Evolutionary conservation across 345 rosid species (phyloP), one percentile per base, ranked within the genome.

Genomic region (Eucalyptus sp.): DNA sequence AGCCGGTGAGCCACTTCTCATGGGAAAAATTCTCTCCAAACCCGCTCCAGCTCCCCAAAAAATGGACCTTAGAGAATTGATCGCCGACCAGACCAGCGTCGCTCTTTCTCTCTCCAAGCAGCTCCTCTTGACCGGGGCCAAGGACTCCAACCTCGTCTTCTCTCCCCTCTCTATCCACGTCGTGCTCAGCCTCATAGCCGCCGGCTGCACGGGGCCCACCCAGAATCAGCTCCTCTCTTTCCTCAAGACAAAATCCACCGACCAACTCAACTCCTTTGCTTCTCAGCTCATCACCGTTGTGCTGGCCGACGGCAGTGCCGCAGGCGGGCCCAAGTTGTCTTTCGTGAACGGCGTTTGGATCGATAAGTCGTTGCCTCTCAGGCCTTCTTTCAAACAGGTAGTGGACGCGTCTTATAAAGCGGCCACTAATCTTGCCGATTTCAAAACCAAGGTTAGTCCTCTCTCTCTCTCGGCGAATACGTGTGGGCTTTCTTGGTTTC

Each of bases 111-210:
- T 97, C 52, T 85, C 95, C 16, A 94, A 92, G 91, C 92, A 92
- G 62, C 88, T 96, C 3, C 90, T 95, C 89, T 83, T 91, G 83
- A 90, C 91, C 66, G 91, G 91, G 87, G 95, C 97, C 86, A 91
- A 93, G 62, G 89, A 24, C 90, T 90, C 94, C 76, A 95, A 97
- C 94, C 90, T 93, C 17, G 95, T 96, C 87, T 95, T 94, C 95
- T 96, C 98, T 50, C 98, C 99, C 43, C 94, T 94, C 31, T 97
- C 99, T 68, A 92, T 96, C 91, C 94, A 95, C 89, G 95, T 95
- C 49, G 89, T 95, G 33, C 95, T 97, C 60, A 91, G 98, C 92
- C 84, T 97, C 58, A 93, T 96, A 90, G 94, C 96, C 79, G 91
- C 96, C 84, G 99, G 97, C 22, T 95, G 96, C 89, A 87, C 88